Evolutionary conservation across 345 rosid species (phyloP).

Genomic region (Eucalyptus sp.): DNA sequence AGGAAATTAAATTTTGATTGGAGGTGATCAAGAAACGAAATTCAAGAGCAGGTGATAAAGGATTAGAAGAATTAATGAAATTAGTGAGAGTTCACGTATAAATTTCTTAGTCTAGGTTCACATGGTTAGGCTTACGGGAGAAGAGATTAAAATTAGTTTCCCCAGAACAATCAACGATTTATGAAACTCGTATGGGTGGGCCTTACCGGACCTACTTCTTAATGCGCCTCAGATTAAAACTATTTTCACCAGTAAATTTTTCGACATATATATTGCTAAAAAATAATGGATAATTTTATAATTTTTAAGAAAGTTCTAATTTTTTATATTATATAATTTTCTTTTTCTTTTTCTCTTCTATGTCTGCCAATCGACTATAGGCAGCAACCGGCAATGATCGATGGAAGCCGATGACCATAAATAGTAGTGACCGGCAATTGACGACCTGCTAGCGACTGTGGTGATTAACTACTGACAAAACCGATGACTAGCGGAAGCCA

Average conservation of each 20-base stretch:
- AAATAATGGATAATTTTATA: too few species aligned
- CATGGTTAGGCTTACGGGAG: too few species aligned
- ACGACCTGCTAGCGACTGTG: rapidly evolving
- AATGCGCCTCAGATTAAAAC: neutral
- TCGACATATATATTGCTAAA: neutral
- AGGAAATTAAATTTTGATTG: neutral
- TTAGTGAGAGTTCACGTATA: neutral
- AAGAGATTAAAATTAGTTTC: too few species aligned
- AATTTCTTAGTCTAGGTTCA: neutral
- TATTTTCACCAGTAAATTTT: neutral
- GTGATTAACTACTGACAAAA: rapidly evolving
- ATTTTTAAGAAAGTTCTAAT: too few species aligned
- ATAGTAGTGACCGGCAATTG: too few species aligned
- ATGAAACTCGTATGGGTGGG: neutral
- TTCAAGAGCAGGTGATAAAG: neutral
- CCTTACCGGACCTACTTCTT: neutral
- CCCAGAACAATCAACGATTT: too few species aligned
- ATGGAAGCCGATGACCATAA: rapidly evolving
- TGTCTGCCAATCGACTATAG: rapidly evolving
- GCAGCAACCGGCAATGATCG: rapidly evolving
- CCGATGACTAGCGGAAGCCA: rapidly evolving
- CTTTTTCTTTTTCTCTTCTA: too few species aligned
- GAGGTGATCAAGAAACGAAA: too few species aligned
- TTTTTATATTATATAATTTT: too few species aligned
- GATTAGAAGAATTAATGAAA: too few species aligned